Percentiles rank a stretch among this genome's conserved stretches.
Conservation (phyloP, 257 asterid species). For the Nicotiana tabacum region DNA sequence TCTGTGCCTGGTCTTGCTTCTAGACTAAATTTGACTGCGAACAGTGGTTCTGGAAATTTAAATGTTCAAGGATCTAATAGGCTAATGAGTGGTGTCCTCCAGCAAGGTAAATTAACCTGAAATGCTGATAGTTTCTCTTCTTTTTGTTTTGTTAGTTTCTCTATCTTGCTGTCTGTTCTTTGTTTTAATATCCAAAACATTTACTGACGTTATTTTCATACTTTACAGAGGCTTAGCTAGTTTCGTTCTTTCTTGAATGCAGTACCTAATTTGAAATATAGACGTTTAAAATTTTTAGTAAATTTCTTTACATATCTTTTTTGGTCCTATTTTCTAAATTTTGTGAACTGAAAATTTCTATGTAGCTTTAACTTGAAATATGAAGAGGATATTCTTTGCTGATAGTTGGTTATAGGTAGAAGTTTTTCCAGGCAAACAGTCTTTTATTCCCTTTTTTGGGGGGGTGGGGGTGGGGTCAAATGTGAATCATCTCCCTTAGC, state of each 20-base stretch:
- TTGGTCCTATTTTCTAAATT: not conserved
- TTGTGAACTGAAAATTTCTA: not conserved
- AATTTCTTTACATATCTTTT: not conserved
- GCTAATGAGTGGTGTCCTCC: constrained; percentile 78
- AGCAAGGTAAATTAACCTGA: constrained; percentile 60
- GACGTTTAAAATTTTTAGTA: not conserved
- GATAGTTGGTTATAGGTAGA: not conserved
- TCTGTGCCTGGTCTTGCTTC: constrained; percentile 85
- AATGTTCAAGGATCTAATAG: constrained; percentile 83
- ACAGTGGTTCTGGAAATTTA: constrained; percentile 69
- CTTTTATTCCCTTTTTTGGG: not conserved
- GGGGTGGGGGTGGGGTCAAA: not conserved
- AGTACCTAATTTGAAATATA: not conserved
- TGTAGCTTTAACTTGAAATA: not conserved
- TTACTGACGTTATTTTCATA: not conserved
- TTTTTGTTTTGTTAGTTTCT: not conserved
- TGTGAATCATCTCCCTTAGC: not conserved
- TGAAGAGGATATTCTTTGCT: not conserved
- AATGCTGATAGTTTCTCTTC: constrained; percentile 11
- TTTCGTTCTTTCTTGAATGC: not conserved
- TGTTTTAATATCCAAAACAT: not conserved
- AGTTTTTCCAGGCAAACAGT: not conserved
- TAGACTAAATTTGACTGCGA: constrained; percentile 68
- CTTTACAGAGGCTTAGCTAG: not conserved
- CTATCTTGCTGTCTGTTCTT: not conserved